Evolutionary conservation across 2,329 filamentous ascomycete genomes (phyloP).

Genomic region (Colletotrichum somersetense): DNA sequence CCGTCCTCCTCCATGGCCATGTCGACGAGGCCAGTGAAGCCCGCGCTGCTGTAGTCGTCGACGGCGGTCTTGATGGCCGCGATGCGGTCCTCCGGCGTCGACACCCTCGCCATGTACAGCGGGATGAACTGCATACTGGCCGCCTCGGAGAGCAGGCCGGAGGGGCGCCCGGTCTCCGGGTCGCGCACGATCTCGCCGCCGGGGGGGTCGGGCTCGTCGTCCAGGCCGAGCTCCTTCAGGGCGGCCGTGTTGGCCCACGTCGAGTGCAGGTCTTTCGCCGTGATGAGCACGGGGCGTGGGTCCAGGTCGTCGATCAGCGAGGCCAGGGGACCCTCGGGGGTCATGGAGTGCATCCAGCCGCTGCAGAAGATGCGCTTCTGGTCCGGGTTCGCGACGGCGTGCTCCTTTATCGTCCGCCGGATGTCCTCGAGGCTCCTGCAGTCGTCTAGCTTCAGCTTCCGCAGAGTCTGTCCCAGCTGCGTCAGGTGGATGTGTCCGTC

Average conservation of each 20-base stretch:
- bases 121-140: constrained; percentile 57
- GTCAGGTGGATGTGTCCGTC: constrained; percentile 71
- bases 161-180: constrained; percentile 55
- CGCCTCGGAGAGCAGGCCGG: constrained; percentile 66
- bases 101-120: constrained; percentile 64
- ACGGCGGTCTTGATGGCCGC: constrained; percentile 61
- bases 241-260: constrained; percentile 68
- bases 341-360: constrained; percentile 70
- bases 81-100: constrained; percentile 62
- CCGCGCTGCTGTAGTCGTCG: constrained; percentile 60
- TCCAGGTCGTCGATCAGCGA: constrained; percentile 65
- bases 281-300: constrained; percentile 65
- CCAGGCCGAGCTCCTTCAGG: constrained; percentile 62
- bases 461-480: constrained; percentile 65
- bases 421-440: constrained; percentile 65
- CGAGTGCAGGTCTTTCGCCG: constrained; percentile 69
- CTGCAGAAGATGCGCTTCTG: constrained; percentile 61
- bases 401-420: constrained; percentile 57
- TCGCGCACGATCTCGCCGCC: constrained; percentile 61
- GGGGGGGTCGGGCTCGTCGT: constrained; percentile 59
- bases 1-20: constrained; percentile 71
- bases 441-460: constrained; percentile 61
- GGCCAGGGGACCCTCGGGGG: constrained; percentile 61
- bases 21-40: constrained; percentile 68
- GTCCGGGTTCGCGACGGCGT: constrained; percentile 59